These are phyloP conservation scores for Fragilariopsis cylindrus DNA, from an alignment of 108 stramenopile genomes.

Conservation along the genomic window DNA sequence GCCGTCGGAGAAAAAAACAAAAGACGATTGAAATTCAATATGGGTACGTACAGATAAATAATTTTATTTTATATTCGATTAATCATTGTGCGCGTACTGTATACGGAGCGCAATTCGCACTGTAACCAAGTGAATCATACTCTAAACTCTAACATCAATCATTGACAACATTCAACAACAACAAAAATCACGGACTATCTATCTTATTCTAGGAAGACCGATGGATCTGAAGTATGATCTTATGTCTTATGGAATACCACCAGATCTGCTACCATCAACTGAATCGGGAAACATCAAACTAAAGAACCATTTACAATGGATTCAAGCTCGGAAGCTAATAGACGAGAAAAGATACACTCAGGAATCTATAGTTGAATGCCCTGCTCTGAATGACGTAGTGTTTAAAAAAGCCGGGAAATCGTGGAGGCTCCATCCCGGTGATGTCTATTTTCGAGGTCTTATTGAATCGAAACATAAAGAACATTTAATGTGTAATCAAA, in stretches of 20 bases:
- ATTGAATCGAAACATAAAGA: conserved; percentile 3
- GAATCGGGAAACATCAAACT: conserved; percentile 14
- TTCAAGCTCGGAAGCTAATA: neutral
- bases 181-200: neutral
- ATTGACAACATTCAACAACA: neutral
- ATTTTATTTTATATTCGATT: too few species aligned
- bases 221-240: conserved; percentile 8
- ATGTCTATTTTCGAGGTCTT: conserved; percentile 2
- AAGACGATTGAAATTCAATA: too few species aligned
- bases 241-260: conserved; percentile 8
- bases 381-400: conserved; percentile 12
- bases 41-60: too few species aligned
- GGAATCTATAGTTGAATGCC: conserved; percentile 14
- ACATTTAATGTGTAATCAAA: neutral
- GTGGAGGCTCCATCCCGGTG: conserved; percentile 12
- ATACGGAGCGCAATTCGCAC: neutral
- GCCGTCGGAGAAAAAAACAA: neutral
- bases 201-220: conserved; percentile 6
- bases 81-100: too few species aligned
- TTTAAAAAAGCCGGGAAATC: conserved; percentile 12
- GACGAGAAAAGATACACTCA: neutral
- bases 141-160: neutral
- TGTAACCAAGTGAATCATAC: neutral
- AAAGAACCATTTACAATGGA: neutral
- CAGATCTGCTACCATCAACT: neutral